Conservation (phyloP, 495 filamentous ascomycete genomes). For the Penicillium taxi region DNA sequence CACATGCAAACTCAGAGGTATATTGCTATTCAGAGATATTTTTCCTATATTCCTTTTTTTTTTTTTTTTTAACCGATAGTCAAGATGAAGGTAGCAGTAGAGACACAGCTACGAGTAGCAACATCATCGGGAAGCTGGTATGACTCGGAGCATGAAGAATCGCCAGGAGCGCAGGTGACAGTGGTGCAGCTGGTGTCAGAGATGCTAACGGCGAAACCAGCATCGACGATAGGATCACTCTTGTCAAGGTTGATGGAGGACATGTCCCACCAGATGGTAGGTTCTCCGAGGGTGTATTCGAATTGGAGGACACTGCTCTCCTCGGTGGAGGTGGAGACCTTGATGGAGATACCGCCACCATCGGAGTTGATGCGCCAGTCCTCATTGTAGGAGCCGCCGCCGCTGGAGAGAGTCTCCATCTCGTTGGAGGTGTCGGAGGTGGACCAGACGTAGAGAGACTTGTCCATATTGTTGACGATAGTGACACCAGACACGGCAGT, state of each 20-base stretch:
- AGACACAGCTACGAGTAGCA: conserved; percentile 21
- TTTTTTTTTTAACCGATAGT: too few species aligned
- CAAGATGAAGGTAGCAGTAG: conserved; percentile 14
- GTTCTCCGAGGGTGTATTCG: conserved; percentile 36
- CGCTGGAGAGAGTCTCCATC: conserved; percentile 22
- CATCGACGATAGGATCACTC: conserved; percentile 21
- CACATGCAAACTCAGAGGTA: too few species aligned
- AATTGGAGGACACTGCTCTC: conserved; percentile 31
- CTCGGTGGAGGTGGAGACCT: conserved; percentile 26
- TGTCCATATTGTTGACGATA: conserved; percentile 32
- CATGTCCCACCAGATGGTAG: conserved; percentile 40
- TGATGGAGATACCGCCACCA: conserved; percentile 38
- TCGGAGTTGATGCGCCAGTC: conserved; percentile 27
- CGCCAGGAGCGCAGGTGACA: conserved; percentile 26
- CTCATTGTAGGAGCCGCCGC: conserved; percentile 24
- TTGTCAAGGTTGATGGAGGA: conserved; percentile 33
- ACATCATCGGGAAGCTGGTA: conserved; percentile 31
- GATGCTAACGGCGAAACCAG: conserved; percentile 28
- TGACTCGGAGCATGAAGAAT: conserved; percentile 24
- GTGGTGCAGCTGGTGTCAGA: conserved; percentile 22
- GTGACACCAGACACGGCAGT: conserved; percentile 19
- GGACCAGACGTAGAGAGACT: conserved; percentile 30
- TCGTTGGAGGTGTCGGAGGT: conserved; percentile 16
- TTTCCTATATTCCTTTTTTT: too few species aligned
- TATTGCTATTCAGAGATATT: too few species aligned